Conservation (phyloP, 495 filamentous ascomycete species). For the Xylaria castorea region DNA sequence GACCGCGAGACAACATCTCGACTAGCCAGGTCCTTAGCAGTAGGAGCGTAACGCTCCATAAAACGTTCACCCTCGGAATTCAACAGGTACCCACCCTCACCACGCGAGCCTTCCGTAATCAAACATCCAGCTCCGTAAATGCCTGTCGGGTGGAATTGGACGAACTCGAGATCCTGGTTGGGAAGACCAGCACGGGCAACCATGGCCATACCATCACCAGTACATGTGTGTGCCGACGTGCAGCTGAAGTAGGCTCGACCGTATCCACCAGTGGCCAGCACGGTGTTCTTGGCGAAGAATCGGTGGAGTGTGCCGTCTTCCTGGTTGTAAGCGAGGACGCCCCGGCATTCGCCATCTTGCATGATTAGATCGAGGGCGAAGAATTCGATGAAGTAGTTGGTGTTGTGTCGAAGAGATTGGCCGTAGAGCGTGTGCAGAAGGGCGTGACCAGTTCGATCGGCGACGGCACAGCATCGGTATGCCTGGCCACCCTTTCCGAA, state of each 20-base stretch:
- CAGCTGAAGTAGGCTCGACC: slow-evolving; percentile 97
- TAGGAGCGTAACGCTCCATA: slow-evolving; percentile 98
- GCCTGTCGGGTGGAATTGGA: slow-evolving; percentile 99
- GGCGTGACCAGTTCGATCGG: slow-evolving; percentile 94
- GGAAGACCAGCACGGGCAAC: slow-evolving; percentile 96
- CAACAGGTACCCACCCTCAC: slow-evolving; percentile 96
- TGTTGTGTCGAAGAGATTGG: slow-evolving; percentile 95
- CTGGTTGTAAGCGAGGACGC: slow-evolving; percentile 96
- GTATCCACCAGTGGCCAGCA: slow-evolving; percentile 94
- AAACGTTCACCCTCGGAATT: slow-evolving; percentile 98
- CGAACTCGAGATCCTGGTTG: slow-evolving; percentile 99
- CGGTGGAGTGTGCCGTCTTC: slow-evolving; percentile 97
- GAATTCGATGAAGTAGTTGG: slow-evolving; percentile 99
- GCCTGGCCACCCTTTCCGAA: slow-evolving; percentile 96
- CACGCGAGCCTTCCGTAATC: slow-evolving; percentile 97
- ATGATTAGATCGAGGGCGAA: slow-evolving; percentile 96
- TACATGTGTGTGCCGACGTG: slow-evolving; percentile 97
- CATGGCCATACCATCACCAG: slow-evolving; percentile 98
- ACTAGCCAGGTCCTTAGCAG: slow-evolving; percentile 92
- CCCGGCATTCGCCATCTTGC: slow-evolving; percentile 94
- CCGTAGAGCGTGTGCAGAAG: slow-evolving; percentile 97
- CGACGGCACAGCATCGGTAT: slow-evolving; percentile 93
- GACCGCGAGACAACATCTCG: slow-evolving; percentile 95
- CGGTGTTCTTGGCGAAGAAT: slow-evolving; percentile 94
- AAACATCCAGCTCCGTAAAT: slow-evolving; percentile 98